Percentiles rank a stretch among this genome's conserved stretches.
Evolutionary conservation across 371 early-diverging fungal genomes (phyloP).

Genomic region (Circinella minor): DNA sequence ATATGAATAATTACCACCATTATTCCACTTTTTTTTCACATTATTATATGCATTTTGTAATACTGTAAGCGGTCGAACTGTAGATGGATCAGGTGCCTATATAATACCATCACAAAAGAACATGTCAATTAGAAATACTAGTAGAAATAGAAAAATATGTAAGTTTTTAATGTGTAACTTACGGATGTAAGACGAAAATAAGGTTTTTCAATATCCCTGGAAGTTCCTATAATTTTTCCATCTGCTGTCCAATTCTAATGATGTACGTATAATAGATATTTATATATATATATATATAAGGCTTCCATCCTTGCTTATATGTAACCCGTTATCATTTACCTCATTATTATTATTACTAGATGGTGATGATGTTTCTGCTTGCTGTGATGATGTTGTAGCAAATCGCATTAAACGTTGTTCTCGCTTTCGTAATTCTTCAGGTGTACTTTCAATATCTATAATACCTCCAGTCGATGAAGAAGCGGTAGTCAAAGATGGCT

Average conservation of each 20-base stretch:
- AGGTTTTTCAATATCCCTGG: slow-evolving; percentile 75
- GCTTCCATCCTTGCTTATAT: too few relatives aligned
- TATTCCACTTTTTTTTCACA: slow-evolving; percentile 74
- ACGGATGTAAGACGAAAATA: slow-evolving; percentile 87
- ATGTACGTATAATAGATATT: slow-evolving; percentile 1
- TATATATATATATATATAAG: not conserved
- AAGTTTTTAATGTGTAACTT: slow-evolving; percentile 13
- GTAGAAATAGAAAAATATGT: not conserved
- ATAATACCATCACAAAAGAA: not conserved
- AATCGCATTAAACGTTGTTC: slow-evolving; percentile 35
- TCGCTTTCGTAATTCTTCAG: slow-evolving; percentile 17
- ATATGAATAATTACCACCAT: slow-evolving; percentile 79
- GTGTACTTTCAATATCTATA: slow-evolving; percentile 10
- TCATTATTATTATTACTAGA: not conserved
- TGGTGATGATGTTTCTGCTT: not conserved
- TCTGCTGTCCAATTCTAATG: not conserved
- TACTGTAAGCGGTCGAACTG: slow-evolving; percentile 79
- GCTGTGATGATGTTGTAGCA: slow-evolving; percentile 2
- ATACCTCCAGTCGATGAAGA: not conserved
- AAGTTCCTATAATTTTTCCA: slow-evolving; percentile 78
- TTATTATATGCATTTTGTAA: slow-evolving; percentile 71
- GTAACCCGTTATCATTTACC: not conserved
- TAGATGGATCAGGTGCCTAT: slow-evolving; percentile 85
- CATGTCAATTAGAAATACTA: not conserved
- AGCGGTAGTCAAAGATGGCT: not conserved